Base-by-base conservation (phyloP, 257 asterid species). In the Primulina eburnea region DNA sequence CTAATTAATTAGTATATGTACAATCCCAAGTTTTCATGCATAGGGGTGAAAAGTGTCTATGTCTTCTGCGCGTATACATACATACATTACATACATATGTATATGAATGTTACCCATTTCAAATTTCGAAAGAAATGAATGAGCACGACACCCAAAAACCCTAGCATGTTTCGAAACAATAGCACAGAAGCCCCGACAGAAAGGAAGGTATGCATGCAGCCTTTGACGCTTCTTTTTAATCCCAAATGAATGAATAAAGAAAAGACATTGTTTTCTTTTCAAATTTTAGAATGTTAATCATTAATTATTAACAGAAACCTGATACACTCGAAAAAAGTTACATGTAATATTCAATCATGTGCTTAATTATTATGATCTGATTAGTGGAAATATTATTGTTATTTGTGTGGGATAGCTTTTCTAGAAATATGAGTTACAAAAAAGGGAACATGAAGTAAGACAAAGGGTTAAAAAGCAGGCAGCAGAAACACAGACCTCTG, bases 401-500 rank as follows among this genome's bases (percentile, higher is more conserved):
- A 12, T 3, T 38, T 9, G 17, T 8, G 14, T 16, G 7, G 2
- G 56, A 12, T 47, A 24, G 26, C 26, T 14, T 47, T 47, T 47
- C 16, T 16, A 50, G 57, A 50, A 50, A 50, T 43, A 20, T 50
- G 57, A 16, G 21, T 50, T 50, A 5, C 57, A 50, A 50, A 50
- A 50, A 50, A 50, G 57, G 57, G 57, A 57, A 55, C 57, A 50
- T 50, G 21, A 64, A 47, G 47, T n/a, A 53, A n/a, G 47, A 79
- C 74, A 57, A 61, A 52, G 73, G 60, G 61, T 66, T 24, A 37
- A 62, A 58, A 65, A 12, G 66, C 43, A 67, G 69, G 66, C 43
- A 69, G 69, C 20, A 28, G 74, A 68, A 68, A 71, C 8, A 26
- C 30, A 75, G 75, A 92, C 98, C 98, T 88, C 70, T 71, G 93